Base-by-base conservation (phyloP, 257 asterid genomes). In the Capsicum rhomboideum region DNA sequence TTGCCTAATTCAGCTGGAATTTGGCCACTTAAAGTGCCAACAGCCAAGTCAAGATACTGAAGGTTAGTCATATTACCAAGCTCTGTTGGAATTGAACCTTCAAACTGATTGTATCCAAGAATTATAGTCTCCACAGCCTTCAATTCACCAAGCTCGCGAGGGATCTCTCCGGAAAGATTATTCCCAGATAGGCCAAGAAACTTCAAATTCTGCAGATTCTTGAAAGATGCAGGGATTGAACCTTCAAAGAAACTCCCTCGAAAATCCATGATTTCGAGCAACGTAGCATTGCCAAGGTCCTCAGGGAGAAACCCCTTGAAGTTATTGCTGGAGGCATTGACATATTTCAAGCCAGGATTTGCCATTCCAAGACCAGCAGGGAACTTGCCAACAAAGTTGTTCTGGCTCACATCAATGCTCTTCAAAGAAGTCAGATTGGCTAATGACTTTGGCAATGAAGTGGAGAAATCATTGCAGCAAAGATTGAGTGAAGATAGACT, bases 251-350 rank as follows among this genome's bases (percentile, higher is more conserved):
- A 93, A 84, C 92, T 91, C 55, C 97, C 97, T 40, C 97, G 79
- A 61, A 94, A 86, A 83, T 93, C 98, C 72, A 94, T 78, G 86
- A 83, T 77, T 59, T 93, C 95, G 0, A 93, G 86, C 10, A 88
- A 82, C 20, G 87, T 82, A 40, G 90, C 88, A 86, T 63, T 86
- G 34, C 95, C 88, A 50, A 93, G 89, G 84, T 90, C 97, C 50
- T 89, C 90, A 3, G 98, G 96, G n/a, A 93, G 89, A 3, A 83
- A 74, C 42, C 97, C 97, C 55, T 83, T 85, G 20, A 94, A 93
- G 68, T 93, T 92, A 93, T 94, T 94, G 93, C 96, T 93, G 6
- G 97, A 94, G 2, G 93, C 96, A 44, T 93, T 92, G 85, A 94
- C 77, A 84, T 69, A 82, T 31, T 12, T 83, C 84, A 94, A 75